These are phyloP conservation scores for Fragilaria radians DNA, from an alignment of 108 stramenopile species.

Conservation along the genomic window DNA sequence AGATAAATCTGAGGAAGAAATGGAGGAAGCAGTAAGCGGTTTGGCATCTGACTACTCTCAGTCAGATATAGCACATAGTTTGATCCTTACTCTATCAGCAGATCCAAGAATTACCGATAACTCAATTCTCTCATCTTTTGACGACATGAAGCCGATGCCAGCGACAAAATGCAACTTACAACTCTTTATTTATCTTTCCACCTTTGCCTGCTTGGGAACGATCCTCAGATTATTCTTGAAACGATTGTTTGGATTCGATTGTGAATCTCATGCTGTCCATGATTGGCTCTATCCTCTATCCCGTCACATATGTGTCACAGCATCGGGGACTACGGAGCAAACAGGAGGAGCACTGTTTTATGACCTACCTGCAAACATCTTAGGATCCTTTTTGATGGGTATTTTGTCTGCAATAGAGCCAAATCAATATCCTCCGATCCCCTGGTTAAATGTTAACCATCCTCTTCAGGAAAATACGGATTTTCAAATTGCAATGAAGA, in stretches of 20 bases:
- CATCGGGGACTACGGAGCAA: constrained; percentile 44
- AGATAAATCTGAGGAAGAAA: background rate
- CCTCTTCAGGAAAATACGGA: constrained; percentile 43
- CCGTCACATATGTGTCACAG: constrained; percentile 48
- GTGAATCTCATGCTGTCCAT: constrained; percentile 22
- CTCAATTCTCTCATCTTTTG: too few relatives aligned
- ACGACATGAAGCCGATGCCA: too few relatives aligned
- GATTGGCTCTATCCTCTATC: constrained; percentile 48
- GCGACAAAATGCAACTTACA: too few relatives aligned
- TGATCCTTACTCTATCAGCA: too few relatives aligned
- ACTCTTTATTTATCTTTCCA: constrained; percentile 29
- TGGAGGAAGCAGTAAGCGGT: too few relatives aligned
- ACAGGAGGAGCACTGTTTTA: constrained; percentile 68
- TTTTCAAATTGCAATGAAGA: constrained; percentile 42
- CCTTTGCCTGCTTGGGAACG: constrained; percentile 44
- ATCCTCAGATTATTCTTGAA: constrained; percentile 36
- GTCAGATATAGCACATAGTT: too few relatives aligned
- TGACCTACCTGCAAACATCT: constrained; percentile 57
- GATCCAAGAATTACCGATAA: too few relatives aligned
- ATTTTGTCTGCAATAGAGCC: constrained; percentile 23
- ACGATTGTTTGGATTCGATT: constrained; percentile 62
- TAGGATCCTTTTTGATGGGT: constrained; percentile 62
- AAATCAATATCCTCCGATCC: constrained; percentile 34
- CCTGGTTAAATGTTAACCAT: constrained; percentile 51
- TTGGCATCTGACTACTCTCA: too few relatives aligned